A percentile compares a stretch with the other conserved stretches of the same genome.
Conservation (phyloP, 1,284 basidiomycete genomes). For the Prillingera fragicola region DNA sequence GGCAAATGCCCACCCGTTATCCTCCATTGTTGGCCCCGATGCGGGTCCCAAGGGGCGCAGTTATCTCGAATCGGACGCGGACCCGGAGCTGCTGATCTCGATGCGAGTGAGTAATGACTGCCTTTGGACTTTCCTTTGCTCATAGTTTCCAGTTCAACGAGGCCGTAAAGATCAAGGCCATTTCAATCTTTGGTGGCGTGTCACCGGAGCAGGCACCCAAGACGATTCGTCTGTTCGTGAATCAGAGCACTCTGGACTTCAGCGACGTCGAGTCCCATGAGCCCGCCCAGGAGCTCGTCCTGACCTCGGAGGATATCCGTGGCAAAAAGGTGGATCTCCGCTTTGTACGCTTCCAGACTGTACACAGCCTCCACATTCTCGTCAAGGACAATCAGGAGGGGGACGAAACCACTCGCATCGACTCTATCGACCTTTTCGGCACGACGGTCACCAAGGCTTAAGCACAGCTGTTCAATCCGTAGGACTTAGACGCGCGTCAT, state of each 20-base stretch:
- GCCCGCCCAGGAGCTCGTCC: constrained; percentile 47
- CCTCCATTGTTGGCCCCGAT: constrained; percentile 56
- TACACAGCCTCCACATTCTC: constrained; percentile 70
- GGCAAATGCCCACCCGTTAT: constrained; percentile 56
- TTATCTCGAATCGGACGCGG: constrained; percentile 70
- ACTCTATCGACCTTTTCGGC: constrained; percentile 69
- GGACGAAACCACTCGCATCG: constrained; percentile 69
- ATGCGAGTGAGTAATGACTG: constrained; percentile 56
- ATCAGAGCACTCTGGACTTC: constrained; percentile 63
- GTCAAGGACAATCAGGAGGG: constrained; percentile 68
- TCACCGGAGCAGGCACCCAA: constrained; percentile 57
- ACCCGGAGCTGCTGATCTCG: constrained; percentile 65
- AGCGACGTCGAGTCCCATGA: constrained; percentile 48
- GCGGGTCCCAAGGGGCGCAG: constrained; percentile 51
- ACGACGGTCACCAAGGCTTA: too few species aligned
- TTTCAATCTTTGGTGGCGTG: constrained; percentile 57
- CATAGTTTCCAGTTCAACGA: constrained; percentile 74
- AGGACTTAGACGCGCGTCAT: too few species aligned
- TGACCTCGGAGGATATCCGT: constrained; percentile 45
- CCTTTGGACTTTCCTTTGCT: too few species aligned
- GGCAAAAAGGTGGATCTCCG: constrained; percentile 61
- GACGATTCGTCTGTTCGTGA: constrained; percentile 59
- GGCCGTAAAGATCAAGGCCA: constrained; percentile 65
- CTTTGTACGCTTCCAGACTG: constrained; percentile 72
- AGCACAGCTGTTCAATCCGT: too few species aligned